Evolutionary conservation across 352 stramenopile genomes (phyloP), one percentile per base, ranked within the genome.

Genomic region (Pythium utonaiense): DNA sequence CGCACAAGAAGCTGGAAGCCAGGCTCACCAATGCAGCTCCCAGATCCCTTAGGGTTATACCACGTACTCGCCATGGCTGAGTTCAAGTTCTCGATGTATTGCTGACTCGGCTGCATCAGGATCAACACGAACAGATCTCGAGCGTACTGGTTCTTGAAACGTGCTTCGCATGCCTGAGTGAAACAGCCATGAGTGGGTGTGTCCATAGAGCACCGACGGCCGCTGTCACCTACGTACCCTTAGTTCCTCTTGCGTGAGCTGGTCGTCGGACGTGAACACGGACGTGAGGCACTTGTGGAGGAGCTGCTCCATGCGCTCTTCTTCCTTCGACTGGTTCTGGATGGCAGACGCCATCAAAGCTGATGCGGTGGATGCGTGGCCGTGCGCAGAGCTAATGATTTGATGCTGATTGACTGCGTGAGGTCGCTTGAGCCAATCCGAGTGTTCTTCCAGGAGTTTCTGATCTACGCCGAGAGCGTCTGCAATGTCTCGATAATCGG

Each of bases 71-170:
- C 66, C 57, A 45, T 44, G 33, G 16, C 61, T 36, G 36, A 60
- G 70, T 25, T 71, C 53, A 30, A 28, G 22, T 53, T 77, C 41
- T 89, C 79, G 8, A 81, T 77, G 47, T 89, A 89, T 50, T 90
- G 80, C 30, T 92, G 83, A 34, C 67, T 88, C 2, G 84, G 84
- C 45, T 94, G 84, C 84, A 92, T 92, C n/a, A 94, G 55, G 28
- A 94, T 94, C 31, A 94, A 61, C 25, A 94, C 84, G 50, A 94
- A 91, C 19, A 94, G 53, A 34, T 94, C 84, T 22, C 84, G 70
- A 0, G 84, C 84, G 50, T 92, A 87, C 41, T 75, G 70, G 28
- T 67, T 77, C 52, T 88, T 91, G 64, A 94, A 92, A 17, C 74
- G 62, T 6, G 42, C 44, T 55, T 89, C 78, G 28, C 84, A 94